phyloP scores from a whole-genome alignment of 2,329 filamentous ascomycete species.

The Periconia digitata region DNA sequence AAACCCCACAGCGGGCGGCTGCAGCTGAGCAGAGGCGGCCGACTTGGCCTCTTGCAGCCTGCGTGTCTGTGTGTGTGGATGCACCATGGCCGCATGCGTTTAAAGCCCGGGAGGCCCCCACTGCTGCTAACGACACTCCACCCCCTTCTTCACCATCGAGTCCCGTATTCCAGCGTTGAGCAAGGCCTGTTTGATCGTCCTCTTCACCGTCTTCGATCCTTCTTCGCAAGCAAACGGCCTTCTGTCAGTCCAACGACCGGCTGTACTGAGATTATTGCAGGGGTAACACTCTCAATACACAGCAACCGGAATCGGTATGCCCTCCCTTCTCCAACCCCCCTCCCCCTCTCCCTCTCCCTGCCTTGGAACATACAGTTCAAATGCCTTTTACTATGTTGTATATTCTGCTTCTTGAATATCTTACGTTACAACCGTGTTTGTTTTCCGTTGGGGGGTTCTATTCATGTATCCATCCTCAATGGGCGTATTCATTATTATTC shows the following conservation, averaged over 20 bases:
- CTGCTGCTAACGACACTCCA: conserved; percentile 17
- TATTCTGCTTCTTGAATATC: too few relatives aligned
- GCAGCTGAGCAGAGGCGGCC: conserved; percentile 25
- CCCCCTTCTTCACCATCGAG: not conserved
- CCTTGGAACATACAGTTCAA: too few relatives aligned
- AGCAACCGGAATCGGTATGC: too few relatives aligned
- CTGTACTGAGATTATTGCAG: too few relatives aligned
- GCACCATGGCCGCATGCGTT: conserved; percentile 11
- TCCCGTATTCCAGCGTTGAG: not conserved
- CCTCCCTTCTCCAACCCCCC: too few relatives aligned
- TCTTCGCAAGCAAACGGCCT: too few relatives aligned
- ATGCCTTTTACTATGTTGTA: too few relatives aligned
- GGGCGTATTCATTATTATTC: not conserved
- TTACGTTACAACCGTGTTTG: too few relatives aligned
- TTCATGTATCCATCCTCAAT: not conserved
- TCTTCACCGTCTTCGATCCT: not conserved
- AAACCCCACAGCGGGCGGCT: conserved; percentile 39
- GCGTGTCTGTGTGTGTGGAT: too few relatives aligned
- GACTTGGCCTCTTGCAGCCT: conserved; percentile 22
- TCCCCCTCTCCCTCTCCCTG: too few relatives aligned
- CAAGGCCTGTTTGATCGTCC: not conserved
- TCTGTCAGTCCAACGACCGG: too few relatives aligned
- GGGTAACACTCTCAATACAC: too few relatives aligned
- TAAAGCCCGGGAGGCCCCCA: conserved; percentile 27
- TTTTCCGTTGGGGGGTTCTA: not conserved